Base-by-base conservation (phyloP, 176 grass and related monocot species). In the Eremochloa ophiuroides region DNA sequence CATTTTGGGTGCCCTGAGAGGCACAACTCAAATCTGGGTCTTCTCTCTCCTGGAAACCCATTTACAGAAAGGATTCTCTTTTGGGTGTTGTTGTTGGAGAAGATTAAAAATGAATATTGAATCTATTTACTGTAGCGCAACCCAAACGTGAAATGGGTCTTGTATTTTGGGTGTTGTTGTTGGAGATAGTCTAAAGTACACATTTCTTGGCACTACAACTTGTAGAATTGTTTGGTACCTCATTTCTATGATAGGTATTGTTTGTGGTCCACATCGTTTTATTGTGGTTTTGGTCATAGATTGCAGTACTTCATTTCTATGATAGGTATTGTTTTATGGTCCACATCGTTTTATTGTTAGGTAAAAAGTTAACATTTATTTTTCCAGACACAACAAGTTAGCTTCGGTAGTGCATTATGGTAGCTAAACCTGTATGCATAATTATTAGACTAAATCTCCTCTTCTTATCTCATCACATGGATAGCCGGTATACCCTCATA, bases 221-320 rank as follows among this genome's bases (percentile, higher is more conserved):
- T 69, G 30, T 20, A 65, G 28, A 44, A 70, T 47, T 55, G 0
- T 55, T 55, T n/a, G n/a, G 15, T 43, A 43, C 23, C 18, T 38
- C 39, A 13, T 37, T 12, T 71, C 20, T 5, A 41, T 62, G n/a
- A 62, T 87, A 4, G 50, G n/a, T 27, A 18, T 34, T 37, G 37
- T 81, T 62, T 68, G 73, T 79, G 31, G 27, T 66, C 2, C 44
- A 15, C 14, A 25, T 4, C 14, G 2, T 35, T 35, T 35, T 35
- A 42, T 15, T 74, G 30, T 74, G 76, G 40, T 80, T 84, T 77
- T 70, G 10, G 4, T 70, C 27, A 71, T 26, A 76, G 29, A 61
- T 12, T 55, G 40, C 25, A 30, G 15, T 43, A 43, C 23, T 28
- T 38, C 39, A 13, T 37, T 12, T 71, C 20, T 5, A 41, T 62